A percentile compares a stretch with the other conserved stretches of the same genome.
Conservation (phyloP, 768 basidiomycete genomes). For the Paxillus rubicundulus region DNA sequence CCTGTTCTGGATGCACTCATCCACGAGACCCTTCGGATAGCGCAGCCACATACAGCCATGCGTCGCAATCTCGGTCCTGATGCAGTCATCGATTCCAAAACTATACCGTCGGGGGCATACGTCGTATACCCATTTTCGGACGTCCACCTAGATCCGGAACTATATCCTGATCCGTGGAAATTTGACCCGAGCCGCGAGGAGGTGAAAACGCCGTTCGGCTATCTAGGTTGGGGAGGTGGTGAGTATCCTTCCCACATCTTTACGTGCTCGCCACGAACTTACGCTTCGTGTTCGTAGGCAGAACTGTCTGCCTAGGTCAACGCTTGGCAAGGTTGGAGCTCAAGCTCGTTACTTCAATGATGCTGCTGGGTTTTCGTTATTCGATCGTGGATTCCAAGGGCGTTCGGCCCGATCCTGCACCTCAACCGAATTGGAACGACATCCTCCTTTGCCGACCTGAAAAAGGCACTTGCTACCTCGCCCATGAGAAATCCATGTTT, state of each 20-base stretch:
- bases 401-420: constrained; percentile 40
- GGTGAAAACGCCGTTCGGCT: constrained; percentile 53
- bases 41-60: constrained; percentile 80
- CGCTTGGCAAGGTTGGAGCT: constrained; percentile 73
- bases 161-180: constrained; percentile 76
- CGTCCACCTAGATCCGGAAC: constrained; percentile 67
- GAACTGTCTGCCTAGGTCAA: constrained; percentile 67
- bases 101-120: constrained; percentile 71
- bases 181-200: constrained; percentile 63
- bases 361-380: constrained; percentile 63
- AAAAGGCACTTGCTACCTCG: constrained; percentile 51
- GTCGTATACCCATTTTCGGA: constrained; percentile 79
- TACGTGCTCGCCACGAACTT: constrained; percentile 16
- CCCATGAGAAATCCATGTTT: constrained; percentile 34
- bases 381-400: constrained; percentile 54
- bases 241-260: constrained; percentile 29
- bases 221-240: constrained; percentile 83
- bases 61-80: constrained; percentile 75
- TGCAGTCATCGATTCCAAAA: constrained; percentile 63
- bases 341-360: constrained; percentile 66
- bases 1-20: constrained; percentile 73
- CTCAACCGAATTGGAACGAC: constrained; percentile 79
- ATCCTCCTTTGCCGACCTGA: constrained; percentile 64
- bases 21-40: constrained; percentile 73
- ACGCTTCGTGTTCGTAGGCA: constrained; percentile 45